Evolutionary conservation across 768 basidiomycete species (phyloP).

Genomic region (Podaxis sp.): DNA sequence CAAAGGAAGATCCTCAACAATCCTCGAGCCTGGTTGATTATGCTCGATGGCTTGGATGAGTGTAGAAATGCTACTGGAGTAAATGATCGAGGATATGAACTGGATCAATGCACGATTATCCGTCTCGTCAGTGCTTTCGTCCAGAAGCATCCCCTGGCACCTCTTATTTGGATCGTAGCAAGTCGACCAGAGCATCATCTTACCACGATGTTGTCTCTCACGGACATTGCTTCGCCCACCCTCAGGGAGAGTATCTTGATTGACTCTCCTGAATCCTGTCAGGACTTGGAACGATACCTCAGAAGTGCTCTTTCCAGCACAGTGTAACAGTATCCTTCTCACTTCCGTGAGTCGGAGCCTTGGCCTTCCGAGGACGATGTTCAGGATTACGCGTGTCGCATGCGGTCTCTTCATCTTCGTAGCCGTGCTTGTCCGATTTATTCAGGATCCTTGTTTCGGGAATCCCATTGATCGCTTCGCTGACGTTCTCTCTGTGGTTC

Average conservation of each 20-base stretch:
- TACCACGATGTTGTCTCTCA: constrained; percentile 4
- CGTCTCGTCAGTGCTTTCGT: constrained; percentile 2
- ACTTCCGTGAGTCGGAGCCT: neutral
- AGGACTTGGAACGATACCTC: constrained; percentile 18
- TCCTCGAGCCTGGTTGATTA: constrained; percentile 11
- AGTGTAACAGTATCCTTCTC: neutral
- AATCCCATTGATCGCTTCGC: neutral
- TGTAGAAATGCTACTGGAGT: constrained; percentile 8
- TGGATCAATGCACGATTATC: constrained; percentile 15
- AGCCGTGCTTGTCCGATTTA: constrained; percentile 22
- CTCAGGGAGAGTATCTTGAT: neutral
- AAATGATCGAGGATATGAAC: neutral
- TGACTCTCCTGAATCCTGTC: constrained; percentile 12
- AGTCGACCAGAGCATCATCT: constrained; percentile 25
- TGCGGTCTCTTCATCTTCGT: constrained; percentile 27
- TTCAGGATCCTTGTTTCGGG: constrained; percentile 1
- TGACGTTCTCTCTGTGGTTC: neutral
- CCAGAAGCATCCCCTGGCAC: neutral
- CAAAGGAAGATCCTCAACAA: neutral
- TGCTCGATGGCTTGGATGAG: constrained; percentile 24
- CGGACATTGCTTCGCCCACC: neutral
- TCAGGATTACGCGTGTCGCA: constrained; percentile 14
- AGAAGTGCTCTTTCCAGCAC: constrained; percentile 10
- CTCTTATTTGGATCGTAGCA: constrained; percentile 21
- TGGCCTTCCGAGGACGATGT: constrained; percentile 10